A percentile compares a stretch with the other conserved stretches of the same genome.
Conservation (phyloP, 768 basidiomycete species). For the Kwoniella sp. region DNA sequence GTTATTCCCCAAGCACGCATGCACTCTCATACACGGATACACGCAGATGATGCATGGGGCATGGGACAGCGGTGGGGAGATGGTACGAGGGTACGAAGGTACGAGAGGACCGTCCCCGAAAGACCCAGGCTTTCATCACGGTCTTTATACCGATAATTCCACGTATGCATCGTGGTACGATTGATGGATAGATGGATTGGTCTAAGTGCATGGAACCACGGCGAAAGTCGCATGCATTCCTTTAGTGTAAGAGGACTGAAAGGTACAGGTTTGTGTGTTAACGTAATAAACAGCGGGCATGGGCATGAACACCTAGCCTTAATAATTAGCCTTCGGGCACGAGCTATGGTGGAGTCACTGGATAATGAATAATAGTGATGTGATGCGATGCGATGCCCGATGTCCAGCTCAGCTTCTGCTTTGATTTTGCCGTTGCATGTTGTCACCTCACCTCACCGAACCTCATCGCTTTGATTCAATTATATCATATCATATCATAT, state of each 20-base stretch:
- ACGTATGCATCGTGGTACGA: background rate
- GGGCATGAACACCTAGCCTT: too few relatives aligned
- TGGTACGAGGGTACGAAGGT: too few relatives aligned
- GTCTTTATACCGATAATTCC: slow-evolving; percentile 1
- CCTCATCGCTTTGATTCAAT: too few relatives aligned
- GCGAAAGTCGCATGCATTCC: background rate
- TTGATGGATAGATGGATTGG: too few relatives aligned
- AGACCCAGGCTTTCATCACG: too few relatives aligned
- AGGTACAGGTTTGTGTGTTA: background rate
- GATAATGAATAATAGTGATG: background rate
- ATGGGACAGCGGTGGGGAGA: too few relatives aligned
- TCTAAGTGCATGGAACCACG: background rate
- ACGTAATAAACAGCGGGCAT: slow-evolving; percentile 3
- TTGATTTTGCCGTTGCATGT: background rate
- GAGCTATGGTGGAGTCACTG: background rate
- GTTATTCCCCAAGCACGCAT: too few relatives aligned
- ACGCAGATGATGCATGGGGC: too few relatives aligned
- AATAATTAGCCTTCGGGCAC: slow-evolving; percentile 5
- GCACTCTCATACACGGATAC: too few relatives aligned
- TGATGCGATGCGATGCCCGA: slow-evolving; percentile 2
- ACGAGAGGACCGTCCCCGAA: too few relatives aligned
- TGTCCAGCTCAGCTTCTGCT: background rate
- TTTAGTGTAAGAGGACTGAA: background rate
- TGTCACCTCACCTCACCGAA: background rate
- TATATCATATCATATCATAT: too few relatives aligned